phyloP scores from a whole-genome alignment of 2,329 filamentous ascomycete species.

The Colletotrichum camelliae region DNA sequence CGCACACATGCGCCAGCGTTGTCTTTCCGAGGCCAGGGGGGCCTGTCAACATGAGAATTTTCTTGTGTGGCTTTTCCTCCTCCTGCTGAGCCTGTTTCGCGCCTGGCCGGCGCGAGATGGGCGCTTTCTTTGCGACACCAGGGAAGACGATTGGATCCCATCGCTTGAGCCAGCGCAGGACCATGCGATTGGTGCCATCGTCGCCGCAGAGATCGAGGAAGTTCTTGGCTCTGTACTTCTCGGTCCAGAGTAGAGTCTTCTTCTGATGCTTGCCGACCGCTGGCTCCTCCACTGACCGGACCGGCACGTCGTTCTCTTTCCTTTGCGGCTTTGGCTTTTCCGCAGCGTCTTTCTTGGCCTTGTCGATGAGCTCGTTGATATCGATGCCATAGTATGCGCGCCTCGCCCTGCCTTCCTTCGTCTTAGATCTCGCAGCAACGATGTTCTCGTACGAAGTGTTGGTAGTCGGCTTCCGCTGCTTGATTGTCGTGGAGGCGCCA shows the following conservation, averaged over 20 bases:
- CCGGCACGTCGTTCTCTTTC: slow-evolving; percentile 33
- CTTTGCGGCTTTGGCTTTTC: slow-evolving; percentile 30
- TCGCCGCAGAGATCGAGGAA: slow-evolving; percentile 96
- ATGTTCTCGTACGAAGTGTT: slow-evolving; percentile 68
- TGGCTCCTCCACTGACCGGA: slow-evolving; percentile 48
- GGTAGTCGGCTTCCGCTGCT: slow-evolving; percentile 53
- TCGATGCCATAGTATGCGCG: slow-evolving; percentile 91
- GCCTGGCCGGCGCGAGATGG: slow-evolving; percentile 47
- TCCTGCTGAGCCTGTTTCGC: slow-evolving; percentile 43
- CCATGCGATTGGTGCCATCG: slow-evolving; percentile 88
- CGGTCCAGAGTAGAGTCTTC: slow-evolving; percentile 82
- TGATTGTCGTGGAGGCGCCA: slow-evolving; percentile 62
- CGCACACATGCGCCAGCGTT: slow-evolving; percentile 94
- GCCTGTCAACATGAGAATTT: slow-evolving; percentile 88
- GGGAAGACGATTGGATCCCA: slow-evolving; percentile 97
- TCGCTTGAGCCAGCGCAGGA: slow-evolving; percentile 89
- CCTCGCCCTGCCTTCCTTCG: slow-evolving; percentile 70
- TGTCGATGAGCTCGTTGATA: slow-evolving; percentile 82
- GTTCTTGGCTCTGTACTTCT: slow-evolving; percentile 91
- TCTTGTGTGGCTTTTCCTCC: slow-evolving; percentile 79
- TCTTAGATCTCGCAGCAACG: slow-evolving; percentile 70
- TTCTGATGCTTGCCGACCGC: slow-evolving; percentile 43
- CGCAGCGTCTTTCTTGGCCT: slow-evolving; percentile 66
- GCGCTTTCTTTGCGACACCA: slow-evolving; percentile 66
- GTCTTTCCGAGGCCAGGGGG: slow-evolving; percentile 96